Evolutionary conservation across 2,329 filamentous ascomycete species (phyloP).

Genomic region (Alternaria novae-zelandiae): DNA sequence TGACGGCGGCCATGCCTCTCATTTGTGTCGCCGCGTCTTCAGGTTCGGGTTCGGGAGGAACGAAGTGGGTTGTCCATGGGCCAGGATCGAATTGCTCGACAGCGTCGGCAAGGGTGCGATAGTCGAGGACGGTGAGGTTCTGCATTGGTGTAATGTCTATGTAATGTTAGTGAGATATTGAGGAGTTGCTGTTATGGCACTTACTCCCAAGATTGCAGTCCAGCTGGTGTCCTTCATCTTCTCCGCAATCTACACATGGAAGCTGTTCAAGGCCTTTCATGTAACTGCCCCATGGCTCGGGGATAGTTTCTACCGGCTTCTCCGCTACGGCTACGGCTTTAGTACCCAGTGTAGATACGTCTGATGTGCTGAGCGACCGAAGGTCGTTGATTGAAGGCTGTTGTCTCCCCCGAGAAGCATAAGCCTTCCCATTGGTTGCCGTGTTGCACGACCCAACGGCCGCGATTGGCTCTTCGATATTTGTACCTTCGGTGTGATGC

Average conservation of each 20-base stretch:
- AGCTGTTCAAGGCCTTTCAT: neutral
- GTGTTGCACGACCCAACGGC: neutral
- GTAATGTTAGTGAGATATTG: neutral
- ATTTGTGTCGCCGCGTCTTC: conserved; percentile 13
- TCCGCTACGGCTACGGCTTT: too few species aligned
- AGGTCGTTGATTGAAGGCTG: neutral
- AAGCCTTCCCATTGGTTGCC: neutral
- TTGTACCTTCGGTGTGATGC: neutral
- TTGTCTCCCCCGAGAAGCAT: neutral
- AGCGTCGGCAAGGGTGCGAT: conserved; percentile 17
- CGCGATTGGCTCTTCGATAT: neutral
- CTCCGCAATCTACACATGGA: conserved; percentile 38
- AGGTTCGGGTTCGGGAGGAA: conserved; percentile 1
- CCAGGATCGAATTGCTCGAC: conserved; percentile 33
- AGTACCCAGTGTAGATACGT: accelerated
- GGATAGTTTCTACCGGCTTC: neutral
- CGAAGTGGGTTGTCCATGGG: conserved; percentile 30
- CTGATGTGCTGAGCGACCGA: too few species aligned
- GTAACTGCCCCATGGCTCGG: neutral
- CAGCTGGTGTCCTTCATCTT: conserved; percentile 10
- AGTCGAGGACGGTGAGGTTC: conserved; percentile 17
- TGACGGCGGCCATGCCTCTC: conserved; percentile 19
- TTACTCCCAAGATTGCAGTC: conserved; percentile 33
- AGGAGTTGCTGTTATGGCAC: neutral
- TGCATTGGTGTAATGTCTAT: conserved; percentile 14